Evolutionary conservation across 345 rosid genomes (phyloP).

Genomic region (Anastatica hierochuntica): DNA sequence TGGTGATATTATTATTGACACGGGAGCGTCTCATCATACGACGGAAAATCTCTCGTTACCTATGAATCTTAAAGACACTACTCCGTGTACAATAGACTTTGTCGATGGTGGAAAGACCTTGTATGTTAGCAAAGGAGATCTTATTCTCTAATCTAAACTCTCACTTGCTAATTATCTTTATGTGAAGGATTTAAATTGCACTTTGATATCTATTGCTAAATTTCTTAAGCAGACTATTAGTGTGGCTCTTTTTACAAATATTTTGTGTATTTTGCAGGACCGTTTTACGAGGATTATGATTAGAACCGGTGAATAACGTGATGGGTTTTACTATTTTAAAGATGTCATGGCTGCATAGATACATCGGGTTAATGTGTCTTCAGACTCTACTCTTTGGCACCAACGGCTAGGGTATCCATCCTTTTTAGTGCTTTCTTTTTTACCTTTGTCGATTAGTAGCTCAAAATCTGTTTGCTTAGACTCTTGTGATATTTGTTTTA

Average conservation of each 20-base stretch:
- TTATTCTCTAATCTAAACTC: neutral
- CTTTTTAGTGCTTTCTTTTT: no score
- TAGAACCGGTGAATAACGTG: neutral
- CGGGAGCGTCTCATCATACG: neutral
- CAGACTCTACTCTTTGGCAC: no score
- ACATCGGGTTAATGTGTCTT: no score
- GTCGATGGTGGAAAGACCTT: no score
- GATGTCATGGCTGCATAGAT: neutral
- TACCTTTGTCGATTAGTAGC: no score
- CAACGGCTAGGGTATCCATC: no score
- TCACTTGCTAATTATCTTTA: no score
- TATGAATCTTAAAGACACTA: neutral
- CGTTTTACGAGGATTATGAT: neutral
- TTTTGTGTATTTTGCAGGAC: neutral
- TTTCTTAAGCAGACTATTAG: neutral
- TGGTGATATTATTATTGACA: neutral
- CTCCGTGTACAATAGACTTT: no score
- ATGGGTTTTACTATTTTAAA: neutral
- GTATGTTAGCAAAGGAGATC: neutral
- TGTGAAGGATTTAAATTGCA: neutral
- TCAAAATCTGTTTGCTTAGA: no score
- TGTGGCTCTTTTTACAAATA: neutral
- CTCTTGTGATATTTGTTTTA: no score
- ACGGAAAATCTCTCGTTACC: neutral
- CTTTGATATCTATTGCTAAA: neutral